Percentiles rank a stretch among this genome's conserved stretches.
Evolutionary conservation across 2,329 filamentous ascomycete species (phyloP).

Genomic region (Talaromyces sp.): DNA sequence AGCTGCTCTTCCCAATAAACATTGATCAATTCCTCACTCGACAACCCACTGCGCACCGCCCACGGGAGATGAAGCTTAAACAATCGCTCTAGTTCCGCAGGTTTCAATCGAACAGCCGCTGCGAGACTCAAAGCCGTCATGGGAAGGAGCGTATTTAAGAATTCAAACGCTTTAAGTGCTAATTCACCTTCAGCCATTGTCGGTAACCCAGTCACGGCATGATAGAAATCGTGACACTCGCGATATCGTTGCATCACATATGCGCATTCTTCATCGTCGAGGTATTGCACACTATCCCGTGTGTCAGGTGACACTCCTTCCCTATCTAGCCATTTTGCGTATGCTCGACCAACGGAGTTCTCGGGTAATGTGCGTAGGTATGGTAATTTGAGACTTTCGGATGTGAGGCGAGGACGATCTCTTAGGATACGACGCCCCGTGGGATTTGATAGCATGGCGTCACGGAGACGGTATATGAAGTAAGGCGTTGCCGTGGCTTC

Average conservation of each 20-base stretch:
- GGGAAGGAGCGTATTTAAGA: conserved; percentile 84
- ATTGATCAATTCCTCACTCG: conserved; percentile 78
- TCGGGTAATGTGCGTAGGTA: conserved; percentile 66
- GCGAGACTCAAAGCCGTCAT: conserved; percentile 89
- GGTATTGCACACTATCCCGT: conserved; percentile 73
- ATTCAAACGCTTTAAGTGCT: conserved; percentile 97
- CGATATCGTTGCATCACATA: conserved; percentile 98
- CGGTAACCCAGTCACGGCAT: conserved; percentile 85
- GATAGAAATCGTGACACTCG: conserved; percentile 97
- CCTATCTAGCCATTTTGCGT: conserved; percentile 85
- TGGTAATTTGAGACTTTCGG: conserved; percentile 60
- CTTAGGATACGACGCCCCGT: conserved; percentile 88
- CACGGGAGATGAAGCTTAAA: conserved; percentile 67
- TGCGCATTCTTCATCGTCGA: conserved; percentile 91
- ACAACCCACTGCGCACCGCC: conserved; percentile 77
- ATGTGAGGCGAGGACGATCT: conserved; percentile 82
- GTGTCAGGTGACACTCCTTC: conserved; percentile 94
- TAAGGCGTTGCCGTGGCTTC: conserved; percentile 92
- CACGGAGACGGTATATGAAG: conserved; percentile 86
- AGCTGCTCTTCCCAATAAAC: conserved; percentile 97
- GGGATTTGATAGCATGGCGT: conserved; percentile 78
- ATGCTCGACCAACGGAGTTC: conserved; percentile 73
- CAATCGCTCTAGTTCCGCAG: conserved; percentile 61
- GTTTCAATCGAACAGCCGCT: conserved; percentile 61
- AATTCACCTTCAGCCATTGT: conserved; percentile 93